Evolutionary conservation across 148 eudicot species (phyloP).

Genomic region (Oxyria digyna): DNA sequence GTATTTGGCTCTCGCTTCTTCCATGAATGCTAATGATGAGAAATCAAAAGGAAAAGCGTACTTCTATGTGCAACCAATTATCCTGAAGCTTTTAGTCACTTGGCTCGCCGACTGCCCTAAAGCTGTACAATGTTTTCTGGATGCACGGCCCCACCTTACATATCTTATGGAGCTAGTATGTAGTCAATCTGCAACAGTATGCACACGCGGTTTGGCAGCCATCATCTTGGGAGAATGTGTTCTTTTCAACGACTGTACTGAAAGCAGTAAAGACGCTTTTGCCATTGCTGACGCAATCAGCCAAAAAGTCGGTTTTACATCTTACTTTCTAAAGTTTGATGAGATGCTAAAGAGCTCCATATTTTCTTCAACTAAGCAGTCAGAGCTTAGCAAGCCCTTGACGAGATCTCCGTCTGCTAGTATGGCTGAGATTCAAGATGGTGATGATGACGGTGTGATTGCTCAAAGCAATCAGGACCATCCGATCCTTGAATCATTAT

Average conservation of each 20-base stretch:
- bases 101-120: slow-evolving; percentile 78
- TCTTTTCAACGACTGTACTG: slow-evolving; percentile 45
- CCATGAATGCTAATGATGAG: slow-evolving; percentile 60
- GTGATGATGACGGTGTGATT: slow-evolving; percentile 31
- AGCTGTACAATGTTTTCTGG: slow-evolving; percentile 80
- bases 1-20: slow-evolving; percentile 87
- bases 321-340: slow-evolving; percentile 67
- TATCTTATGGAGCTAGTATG: slow-evolving; percentile 68
- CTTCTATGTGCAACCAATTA: slow-evolving; percentile 51
- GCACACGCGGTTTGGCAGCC: slow-evolving; percentile 70
- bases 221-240: slow-evolving; percentile 80
- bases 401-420: slow-evolving; percentile 72
- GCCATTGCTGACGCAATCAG: slow-evolving; percentile 70
- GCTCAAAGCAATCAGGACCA: slow-evolving; percentile 49
- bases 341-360: slow-evolving; percentile 51
- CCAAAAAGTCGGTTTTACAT: slow-evolving; percentile 76
- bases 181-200: slow-evolving; percentile 42
- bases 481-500: slow-evolving; percentile 56
- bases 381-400: slow-evolving; percentile 47
- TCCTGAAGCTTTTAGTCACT: slow-evolving; percentile 61
- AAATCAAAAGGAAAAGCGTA: slow-evolving; percentile 30
- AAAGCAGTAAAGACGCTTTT: slow-evolving; percentile 56
- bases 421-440: slow-evolving; percentile 70
- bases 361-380: slow-evolving; percentile 47
- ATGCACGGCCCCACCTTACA: slow-evolving; percentile 81